Evolutionary conservation across 352 stramenopile species (phyloP).

Genomic region (Halophytophthora polymorphica): DNA sequence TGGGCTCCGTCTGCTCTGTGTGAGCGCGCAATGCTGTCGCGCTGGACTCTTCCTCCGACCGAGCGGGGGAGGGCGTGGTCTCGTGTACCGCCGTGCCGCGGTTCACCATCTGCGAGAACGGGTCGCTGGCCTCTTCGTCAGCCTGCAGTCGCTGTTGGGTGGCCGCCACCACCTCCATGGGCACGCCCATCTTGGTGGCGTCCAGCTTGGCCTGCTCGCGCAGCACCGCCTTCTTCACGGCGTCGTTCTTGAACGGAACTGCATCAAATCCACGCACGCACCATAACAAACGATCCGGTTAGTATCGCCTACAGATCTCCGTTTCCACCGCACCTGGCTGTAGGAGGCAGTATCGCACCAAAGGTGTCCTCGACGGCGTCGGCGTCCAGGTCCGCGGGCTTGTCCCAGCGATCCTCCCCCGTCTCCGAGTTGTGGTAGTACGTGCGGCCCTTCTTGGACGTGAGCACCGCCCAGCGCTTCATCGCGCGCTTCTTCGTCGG

Average conservation of each 20-base stretch:
- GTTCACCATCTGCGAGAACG: conserved; percentile 24
- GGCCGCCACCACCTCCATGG: conserved; percentile 49
- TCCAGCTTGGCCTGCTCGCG: conserved; percentile 74
- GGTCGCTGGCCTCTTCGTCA: conserved; percentile 29
- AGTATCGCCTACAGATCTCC: background rate
- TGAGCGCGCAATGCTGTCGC: background rate
- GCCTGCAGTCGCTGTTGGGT: conserved; percentile 38
- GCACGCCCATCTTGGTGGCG: conserved; percentile 63
- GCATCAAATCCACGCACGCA: background rate
- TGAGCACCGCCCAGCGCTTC: conserved; percentile 68
- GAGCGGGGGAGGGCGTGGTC: background rate
- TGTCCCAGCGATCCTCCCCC: conserved; percentile 76
- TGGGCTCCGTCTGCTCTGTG: conserved; percentile 2
- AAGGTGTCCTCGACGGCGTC: conserved; percentile 58
- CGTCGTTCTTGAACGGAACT: conserved; percentile 85
- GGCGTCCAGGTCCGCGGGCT: conserved; percentile 59
- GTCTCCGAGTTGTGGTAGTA: conserved; percentile 87
- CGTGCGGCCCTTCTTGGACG: conserved; percentile 54
- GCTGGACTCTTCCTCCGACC: conserved; percentile 5
- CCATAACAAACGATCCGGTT: background rate
- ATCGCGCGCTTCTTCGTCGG: conserved; percentile 18
- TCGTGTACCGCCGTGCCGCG: background rate
- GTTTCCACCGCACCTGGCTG: no score
- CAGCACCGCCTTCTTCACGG: conserved; percentile 76
- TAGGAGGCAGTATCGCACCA: conserved; percentile 23